phyloP scores from a whole-genome alignment of 1,284 basidiomycete species.

The Tylopilus orsonianus region DNA sequence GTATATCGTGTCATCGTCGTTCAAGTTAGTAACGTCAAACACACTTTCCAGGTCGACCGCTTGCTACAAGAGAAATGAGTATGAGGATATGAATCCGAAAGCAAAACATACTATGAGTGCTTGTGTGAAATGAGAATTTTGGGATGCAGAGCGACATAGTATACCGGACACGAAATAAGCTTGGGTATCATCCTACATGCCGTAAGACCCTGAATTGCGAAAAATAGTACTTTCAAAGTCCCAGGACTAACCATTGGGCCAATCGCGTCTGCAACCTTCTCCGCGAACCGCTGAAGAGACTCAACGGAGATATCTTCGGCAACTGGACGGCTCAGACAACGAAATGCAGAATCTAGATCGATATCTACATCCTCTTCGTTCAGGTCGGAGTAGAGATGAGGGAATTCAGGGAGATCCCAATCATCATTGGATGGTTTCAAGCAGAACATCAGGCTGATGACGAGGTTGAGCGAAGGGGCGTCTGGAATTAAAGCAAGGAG shows the following conservation, averaged over 20 bases:
- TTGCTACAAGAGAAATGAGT: conserved; percentile 41
- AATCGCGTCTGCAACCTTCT: conserved; percentile 50
- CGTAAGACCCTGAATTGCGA: conserved; percentile 5
- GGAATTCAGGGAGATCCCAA: conserved; percentile 73
- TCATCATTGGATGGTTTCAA: conserved; percentile 72
- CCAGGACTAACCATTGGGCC: conserved; percentile 48
- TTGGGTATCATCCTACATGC: conserved; percentile 50
- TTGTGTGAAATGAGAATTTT: conserved; percentile 48
- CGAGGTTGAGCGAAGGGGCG: conserved; percentile 57
- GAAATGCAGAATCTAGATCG: conserved; percentile 53
- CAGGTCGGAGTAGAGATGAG: conserved; percentile 61
- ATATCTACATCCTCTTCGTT: conserved; percentile 47
- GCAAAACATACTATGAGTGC: conserved; percentile 44
- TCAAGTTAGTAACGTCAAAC: conserved; percentile 50
- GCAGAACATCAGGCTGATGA: conserved; percentile 71
- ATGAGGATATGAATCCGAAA: not conserved
- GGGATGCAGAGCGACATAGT: conserved; percentile 60
- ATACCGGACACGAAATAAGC: conserved; percentile 59
- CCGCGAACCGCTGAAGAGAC: conserved; percentile 50
- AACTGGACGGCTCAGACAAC: conserved; percentile 53
- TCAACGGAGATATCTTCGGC: conserved; percentile 51
- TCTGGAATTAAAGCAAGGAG: conserved; percentile 60
- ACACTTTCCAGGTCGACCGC: conserved; percentile 51
- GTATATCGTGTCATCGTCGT: conserved; percentile 52
- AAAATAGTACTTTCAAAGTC: not conserved